Percentiles rank a stretch among this genome's conserved stretches.
Conservation (phyloP, 306 rosid genomes). For the Oemleria cerasiformis region DNA sequence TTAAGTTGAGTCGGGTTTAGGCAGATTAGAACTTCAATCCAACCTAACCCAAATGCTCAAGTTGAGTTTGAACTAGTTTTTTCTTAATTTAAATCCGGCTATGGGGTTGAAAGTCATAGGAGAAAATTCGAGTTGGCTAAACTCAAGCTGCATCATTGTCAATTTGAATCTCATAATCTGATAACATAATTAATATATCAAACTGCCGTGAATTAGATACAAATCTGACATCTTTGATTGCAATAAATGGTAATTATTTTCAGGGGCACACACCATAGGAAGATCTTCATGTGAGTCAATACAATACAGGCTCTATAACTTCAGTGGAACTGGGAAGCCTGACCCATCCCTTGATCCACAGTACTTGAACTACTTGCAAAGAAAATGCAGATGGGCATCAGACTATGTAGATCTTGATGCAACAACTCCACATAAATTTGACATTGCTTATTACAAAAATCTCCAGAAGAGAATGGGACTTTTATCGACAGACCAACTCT, state of each 20-base stretch:
- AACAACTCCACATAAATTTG: slow-evolving; percentile 54
- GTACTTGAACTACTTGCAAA: slow-evolving; percentile 59
- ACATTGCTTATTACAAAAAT: slow-evolving; percentile 47
- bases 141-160: too few relatives aligned
- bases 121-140: too few relatives aligned
- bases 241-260: background rate
- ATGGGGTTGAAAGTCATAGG: too few relatives aligned
- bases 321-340: slow-evolving; percentile 48
- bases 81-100: too few relatives aligned
- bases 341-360: slow-evolving; percentile 51
- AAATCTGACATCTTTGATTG: background rate
- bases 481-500: slow-evolving; percentile 50
- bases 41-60: too few relatives aligned
- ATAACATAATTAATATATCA: background rate
- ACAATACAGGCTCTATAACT: slow-evolving; percentile 62
- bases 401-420: slow-evolving; percentile 85
- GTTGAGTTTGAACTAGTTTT: too few relatives aligned
- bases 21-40: too few relatives aligned
- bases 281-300: slow-evolving; percentile 61
- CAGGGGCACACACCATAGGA: slow-evolving; percentile 92
- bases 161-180: too few relatives aligned
- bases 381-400: slow-evolving; percentile 84
- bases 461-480: slow-evolving; percentile 66
- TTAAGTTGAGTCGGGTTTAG: too few relatives aligned
- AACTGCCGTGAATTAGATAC: background rate